phyloP scores from a whole-genome alignment of 2,329 filamentous ascomycete genomes.

The Xylaria sp. region DNA sequence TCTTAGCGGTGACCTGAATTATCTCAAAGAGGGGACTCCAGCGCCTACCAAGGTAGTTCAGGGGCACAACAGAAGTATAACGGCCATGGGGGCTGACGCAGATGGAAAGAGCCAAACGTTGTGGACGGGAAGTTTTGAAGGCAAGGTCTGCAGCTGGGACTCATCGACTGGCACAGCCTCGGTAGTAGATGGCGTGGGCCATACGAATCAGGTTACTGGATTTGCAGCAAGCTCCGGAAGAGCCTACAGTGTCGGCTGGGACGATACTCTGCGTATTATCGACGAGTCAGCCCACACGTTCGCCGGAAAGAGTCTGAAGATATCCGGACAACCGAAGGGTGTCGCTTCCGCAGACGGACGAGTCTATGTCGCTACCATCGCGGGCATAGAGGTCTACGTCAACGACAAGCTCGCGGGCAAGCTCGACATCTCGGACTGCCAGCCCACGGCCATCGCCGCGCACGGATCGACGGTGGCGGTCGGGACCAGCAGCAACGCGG shows the following conservation, averaged over 20 bases:
- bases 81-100: constrained; percentile 65
- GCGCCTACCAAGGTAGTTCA: constrained; percentile 74
- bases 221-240: constrained; percentile 65
- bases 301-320: constrained; percentile 66
- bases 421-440: constrained; percentile 60
- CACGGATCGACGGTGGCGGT: constrained; percentile 71
- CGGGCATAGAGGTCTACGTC: constrained; percentile 60
- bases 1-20: constrained; percentile 86
- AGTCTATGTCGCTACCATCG: constrained; percentile 54
- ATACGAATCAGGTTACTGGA: constrained; percentile 83
- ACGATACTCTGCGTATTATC: constrained; percentile 82
- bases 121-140: constrained; percentile 92
- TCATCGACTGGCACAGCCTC: constrained; percentile 68
- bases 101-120: constrained; percentile 65
- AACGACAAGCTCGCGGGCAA: constrained; percentile 63
- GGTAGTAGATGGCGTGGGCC: constrained; percentile 75
- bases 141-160: constrained; percentile 85
- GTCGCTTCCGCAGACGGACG: constrained; percentile 41
- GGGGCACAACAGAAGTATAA: constrained; percentile 91
- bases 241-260: constrained; percentile 90
- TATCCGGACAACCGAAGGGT: constrained; percentile 75
- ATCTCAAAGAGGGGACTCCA: constrained; percentile 72
- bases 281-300: constrained; percentile 78
- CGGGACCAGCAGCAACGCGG: constrained; percentile 71
- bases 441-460: constrained; percentile 72